Percentiles rank a stretch among this genome's conserved stretches.
These are phyloP conservation scores for Acacia concinna DNA, from an alignment of 331 rosid genomes.

Conservation along the genomic window DNA sequence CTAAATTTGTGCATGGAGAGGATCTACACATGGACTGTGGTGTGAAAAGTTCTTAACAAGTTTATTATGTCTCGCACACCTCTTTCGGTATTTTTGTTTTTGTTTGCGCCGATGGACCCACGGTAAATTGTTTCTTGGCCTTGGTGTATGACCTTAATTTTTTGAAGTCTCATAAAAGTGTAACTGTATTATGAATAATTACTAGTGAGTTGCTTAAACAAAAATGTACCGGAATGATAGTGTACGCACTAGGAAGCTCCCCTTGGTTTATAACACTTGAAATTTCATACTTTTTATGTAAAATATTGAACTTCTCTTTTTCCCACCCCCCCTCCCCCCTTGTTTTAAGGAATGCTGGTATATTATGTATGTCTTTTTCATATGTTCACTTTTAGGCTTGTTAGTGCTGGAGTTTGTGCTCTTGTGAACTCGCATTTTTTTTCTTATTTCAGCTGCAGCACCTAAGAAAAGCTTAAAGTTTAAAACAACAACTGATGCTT, in stretches of 20 bases:
- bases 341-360: slow-evolving; percentile 9
- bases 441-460: slow-evolving; percentile 47
- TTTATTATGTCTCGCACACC: no score
- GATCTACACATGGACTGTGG: no score
- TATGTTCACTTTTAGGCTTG: neutral
- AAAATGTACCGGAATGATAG: neutral
- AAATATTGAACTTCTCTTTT: neutral
- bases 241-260: neutral
- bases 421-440: slow-evolving; percentile 7
- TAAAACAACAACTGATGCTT: slow-evolving; percentile 84
- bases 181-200: neutral
- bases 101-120: neutral
- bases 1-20: no score
- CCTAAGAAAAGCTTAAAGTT: slow-evolving; percentile 78
- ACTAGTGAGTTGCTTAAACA: neutral
- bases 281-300: neutral
- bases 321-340: neutral
- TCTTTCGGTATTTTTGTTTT: no score
- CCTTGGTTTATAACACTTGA: neutral
- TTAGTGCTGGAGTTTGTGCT: slow-evolving; percentile 10
- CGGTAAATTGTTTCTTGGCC: neutral
- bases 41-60: no score
- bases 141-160: neutral
- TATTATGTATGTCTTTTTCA: slow-evolving; percentile 4
- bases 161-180: neutral